A percentile compares a stretch with the other conserved stretches of the same genome.
phyloP scores from a whole-genome alignment of 2,329 filamentous ascomycete species.

The Arthrobotrys iridis region DNA sequence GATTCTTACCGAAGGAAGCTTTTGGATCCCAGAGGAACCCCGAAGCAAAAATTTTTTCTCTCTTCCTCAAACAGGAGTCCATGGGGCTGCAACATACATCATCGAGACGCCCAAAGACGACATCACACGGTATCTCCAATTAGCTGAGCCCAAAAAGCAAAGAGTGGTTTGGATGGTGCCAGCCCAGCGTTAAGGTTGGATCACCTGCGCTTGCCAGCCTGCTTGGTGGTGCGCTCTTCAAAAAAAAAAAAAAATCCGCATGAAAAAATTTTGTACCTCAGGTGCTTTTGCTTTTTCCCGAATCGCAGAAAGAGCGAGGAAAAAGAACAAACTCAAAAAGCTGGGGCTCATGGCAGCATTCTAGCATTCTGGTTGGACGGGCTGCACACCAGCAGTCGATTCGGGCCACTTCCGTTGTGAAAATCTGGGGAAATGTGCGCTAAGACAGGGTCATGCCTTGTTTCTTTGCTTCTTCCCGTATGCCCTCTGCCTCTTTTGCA shows the following conservation, averaged over 20 bases:
- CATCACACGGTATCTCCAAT: slow-evolving; percentile 40
- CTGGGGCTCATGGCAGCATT: slow-evolving; percentile 48
- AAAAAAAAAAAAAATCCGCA: slow-evolving; percentile 27
- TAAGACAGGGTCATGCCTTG: slow-evolving; percentile 52
- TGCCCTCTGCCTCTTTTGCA: slow-evolving; percentile 26
- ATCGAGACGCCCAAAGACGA: slow-evolving; percentile 44
- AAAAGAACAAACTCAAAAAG: slow-evolving; percentile 33
- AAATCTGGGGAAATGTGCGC: slow-evolving; percentile 55
- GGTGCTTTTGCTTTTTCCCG: slow-evolving; percentile 40
- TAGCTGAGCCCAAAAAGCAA: slow-evolving; percentile 27
- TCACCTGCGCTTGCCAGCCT: slow-evolving; percentile 39
- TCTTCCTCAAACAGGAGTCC: slow-evolving; percentile 12
- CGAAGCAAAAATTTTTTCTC: slow-evolving; percentile 41
- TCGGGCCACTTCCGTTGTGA: slow-evolving; percentile 53
- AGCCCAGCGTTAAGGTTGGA: slow-evolving; percentile 24
- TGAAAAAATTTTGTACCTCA: slow-evolving; percentile 46
- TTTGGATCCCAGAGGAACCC: slow-evolving; percentile 40
- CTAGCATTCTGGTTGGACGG: slow-evolving; percentile 46
- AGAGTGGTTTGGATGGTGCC: slow-evolving; percentile 10
- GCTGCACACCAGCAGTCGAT: slow-evolving; percentile 35
- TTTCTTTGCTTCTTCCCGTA: slow-evolving; percentile 40
- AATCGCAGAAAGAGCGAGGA: slow-evolving; percentile 24
- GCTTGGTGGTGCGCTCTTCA: slow-evolving; percentile 53
- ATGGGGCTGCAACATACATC: slow-evolving; percentile 32
- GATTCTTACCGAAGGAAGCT: slow-evolving; percentile 40